These are phyloP conservation scores for Collariella sp. DNA, from an alignment of 495 filamentous ascomycete species.

Conservation along the genomic window DNA sequence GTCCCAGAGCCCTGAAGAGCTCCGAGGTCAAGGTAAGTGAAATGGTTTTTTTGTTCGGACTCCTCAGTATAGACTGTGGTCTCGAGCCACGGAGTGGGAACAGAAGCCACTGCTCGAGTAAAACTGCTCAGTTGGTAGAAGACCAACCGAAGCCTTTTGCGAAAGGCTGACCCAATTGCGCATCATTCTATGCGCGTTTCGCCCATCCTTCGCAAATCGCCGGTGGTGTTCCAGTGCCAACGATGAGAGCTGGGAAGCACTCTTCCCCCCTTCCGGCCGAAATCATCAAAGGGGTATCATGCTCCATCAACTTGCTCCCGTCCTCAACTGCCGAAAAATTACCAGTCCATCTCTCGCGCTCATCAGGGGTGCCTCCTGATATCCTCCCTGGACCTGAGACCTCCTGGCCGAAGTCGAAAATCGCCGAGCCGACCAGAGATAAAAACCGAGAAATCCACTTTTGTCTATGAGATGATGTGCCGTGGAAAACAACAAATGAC, in stretches of 20 bases:
- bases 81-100: conserved; percentile 18
- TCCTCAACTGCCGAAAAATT: conserved; percentile 38
- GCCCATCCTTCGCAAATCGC: conserved; percentile 14
- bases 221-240: conserved; percentile 24
- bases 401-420: conserved; percentile 18
- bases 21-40: conserved; percentile 10
- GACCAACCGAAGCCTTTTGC: conserved; percentile 15
- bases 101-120: conserved; percentile 15
- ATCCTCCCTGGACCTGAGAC: conserved; percentile 16
- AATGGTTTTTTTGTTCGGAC: conserved; percentile 34
- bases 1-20: neutral
- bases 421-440: conserved; percentile 32
- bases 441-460: conserved; percentile 48
- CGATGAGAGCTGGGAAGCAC: conserved; percentile 23
- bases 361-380: conserved; percentile 1
- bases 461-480: conserved; percentile 46
- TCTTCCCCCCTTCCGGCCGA: conserved; percentile 16
- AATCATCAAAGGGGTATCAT: conserved; percentile 34
- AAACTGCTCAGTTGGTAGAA: conserved; percentile 14
- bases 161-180: conserved; percentile 20
- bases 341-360: conserved; percentile 33
- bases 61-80: conserved; percentile 25
- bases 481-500: conserved; percentile 27
- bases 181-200: conserved; percentile 8
- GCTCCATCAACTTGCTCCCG: conserved; percentile 25